Base-by-base conservation (phyloP, 1,284 basidiomycete genomes). In the Irpex sp. region DNA sequence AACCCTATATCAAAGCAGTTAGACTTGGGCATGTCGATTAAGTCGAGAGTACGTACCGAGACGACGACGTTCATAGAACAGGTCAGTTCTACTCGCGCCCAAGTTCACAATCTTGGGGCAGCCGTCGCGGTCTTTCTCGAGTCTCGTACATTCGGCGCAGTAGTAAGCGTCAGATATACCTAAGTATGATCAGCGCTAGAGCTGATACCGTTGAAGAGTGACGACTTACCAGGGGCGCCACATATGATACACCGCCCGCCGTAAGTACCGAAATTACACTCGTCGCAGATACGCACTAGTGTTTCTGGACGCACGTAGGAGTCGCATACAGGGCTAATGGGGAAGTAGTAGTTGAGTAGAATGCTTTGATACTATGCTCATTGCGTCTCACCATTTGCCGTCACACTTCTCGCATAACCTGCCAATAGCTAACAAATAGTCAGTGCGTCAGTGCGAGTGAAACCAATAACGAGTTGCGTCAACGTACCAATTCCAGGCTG, bases 101-200 rank as follows among this genome's bases (percentile, higher is more conserved):
- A 97, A 81, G 72, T 99, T 99, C 70, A 99, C 95, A 68, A 99
- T 97, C 83, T 98, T 98, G 1, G 96, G 96, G 79, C 97, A 99
- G 0, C 97, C 97, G 74, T 99, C 97, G 36, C 97, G 81, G 72
- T 98, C 97, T 74, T 99, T 99, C 76, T 99, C 97, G 61, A 99
- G 79, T 60, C 95, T 82, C 31, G 95, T 98, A 72, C 97, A 99
- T 77, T 97, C 95, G 2, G 94, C 94, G 70, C 96, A 98, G 71
- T 98, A 98, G 76, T 97, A 98, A 1, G 95, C 96, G 74, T 98
- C 96, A 31, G 95, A 97, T 63, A 98, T 96, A 70, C 95, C 95
- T 94, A 69, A 8, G 37, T 59, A 31, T 6, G 53, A 33, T 26
- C 31, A 36, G 46, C 11, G 67, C 54, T 31, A 31, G 54, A n/a